Evolutionary conservation across 371 early-diverging fungal species (phyloP).

Genomic region (Haplosporangium sp.): DNA sequence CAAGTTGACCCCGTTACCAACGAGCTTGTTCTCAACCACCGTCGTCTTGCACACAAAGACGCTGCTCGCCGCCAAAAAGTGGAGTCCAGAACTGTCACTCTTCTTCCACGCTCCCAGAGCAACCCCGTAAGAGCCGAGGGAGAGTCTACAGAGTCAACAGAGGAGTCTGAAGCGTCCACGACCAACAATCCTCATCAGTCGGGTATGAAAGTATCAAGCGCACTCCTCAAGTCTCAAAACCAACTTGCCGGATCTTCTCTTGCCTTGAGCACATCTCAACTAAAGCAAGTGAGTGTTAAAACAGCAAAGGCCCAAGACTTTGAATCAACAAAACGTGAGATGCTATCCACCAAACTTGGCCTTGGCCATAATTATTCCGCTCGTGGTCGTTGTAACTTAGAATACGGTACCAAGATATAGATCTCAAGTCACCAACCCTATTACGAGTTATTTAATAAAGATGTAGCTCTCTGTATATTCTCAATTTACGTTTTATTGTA

Average conservation of each 20-base stretch:
- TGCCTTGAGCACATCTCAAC: slow-evolving; percentile 15
- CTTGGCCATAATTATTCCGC: slow-evolving; percentile 7
- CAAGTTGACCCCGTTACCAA: slow-evolving; percentile 44
- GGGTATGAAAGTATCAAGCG: slow-evolving; percentile 13
- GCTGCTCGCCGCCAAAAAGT: slow-evolving; percentile 49
- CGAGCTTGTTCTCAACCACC: slow-evolving; percentile 52
- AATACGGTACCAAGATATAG: slow-evolving; percentile 27
- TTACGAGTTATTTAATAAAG: slow-evolving; percentile 1
- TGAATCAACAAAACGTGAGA: slow-evolving; percentile 28
- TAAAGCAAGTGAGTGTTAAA: slow-evolving; percentile 9
- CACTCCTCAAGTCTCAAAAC: slow-evolving; percentile 40
- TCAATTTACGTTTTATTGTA: too few relatives aligned
- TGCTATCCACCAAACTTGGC: slow-evolving; percentile 12
- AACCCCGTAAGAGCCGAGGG: slow-evolving; percentile 4
- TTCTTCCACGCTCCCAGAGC: slow-evolving; percentile 20
- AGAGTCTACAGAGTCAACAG: background rate
- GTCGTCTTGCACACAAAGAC: slow-evolving; percentile 51
- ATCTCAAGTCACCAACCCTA: background rate
- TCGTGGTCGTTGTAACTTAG: slow-evolving; percentile 1
- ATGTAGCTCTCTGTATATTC: too few relatives aligned
- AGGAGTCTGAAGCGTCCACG: background rate
- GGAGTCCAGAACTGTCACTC: slow-evolving; percentile 38
- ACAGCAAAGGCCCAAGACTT: slow-evolving; percentile 24
- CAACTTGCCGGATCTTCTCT: slow-evolving; percentile 29
- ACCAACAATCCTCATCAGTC: slow-evolving; percentile 30